Conservation (phyloP, 345 rosid genomes). For the Hirschfeldia incana region DNA sequence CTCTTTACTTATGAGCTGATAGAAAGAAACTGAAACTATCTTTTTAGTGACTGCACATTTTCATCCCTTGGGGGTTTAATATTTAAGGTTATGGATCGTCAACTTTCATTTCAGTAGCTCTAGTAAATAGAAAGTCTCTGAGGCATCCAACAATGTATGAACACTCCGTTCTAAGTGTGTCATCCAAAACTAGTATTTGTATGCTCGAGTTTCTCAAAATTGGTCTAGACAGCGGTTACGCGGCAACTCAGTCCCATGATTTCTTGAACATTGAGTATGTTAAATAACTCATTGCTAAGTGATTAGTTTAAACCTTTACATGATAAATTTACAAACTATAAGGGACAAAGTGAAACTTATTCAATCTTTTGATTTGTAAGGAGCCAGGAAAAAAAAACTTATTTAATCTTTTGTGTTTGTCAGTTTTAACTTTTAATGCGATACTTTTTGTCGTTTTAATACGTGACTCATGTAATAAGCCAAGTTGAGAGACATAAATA, state of each 20-base stretch:
- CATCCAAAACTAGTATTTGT: not conserved
- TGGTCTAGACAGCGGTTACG: no score
- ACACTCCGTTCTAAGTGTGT: not conserved
- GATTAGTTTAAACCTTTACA: not conserved
- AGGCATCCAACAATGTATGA: not conserved
- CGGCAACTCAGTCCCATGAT: no score
- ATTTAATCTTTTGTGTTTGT: not conserved
- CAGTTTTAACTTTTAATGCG: not conserved
- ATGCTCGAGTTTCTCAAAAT: not conserved
- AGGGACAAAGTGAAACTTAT: not conserved
- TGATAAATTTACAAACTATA: not conserved
- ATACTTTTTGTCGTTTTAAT: not conserved
- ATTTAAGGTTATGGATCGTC: not conserved
- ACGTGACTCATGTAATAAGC: not conserved
- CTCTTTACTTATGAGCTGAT: not conserved
- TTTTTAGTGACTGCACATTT: not conserved
- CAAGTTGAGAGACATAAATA: conserved; percentile 24
- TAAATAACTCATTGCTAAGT: not conserved
- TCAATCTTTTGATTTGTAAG: not conserved
- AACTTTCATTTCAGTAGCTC: not conserved
- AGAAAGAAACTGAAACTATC: not conserved
- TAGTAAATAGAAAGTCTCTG: not conserved
- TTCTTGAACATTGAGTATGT: no score
- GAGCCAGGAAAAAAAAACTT: not conserved
- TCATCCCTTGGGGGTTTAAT: not conserved